Evolutionary conservation across 2,329 filamentous ascomycete genomes (phyloP), one percentile per base, ranked within the genome.

Genomic region (Xylogone sp.): DNA sequence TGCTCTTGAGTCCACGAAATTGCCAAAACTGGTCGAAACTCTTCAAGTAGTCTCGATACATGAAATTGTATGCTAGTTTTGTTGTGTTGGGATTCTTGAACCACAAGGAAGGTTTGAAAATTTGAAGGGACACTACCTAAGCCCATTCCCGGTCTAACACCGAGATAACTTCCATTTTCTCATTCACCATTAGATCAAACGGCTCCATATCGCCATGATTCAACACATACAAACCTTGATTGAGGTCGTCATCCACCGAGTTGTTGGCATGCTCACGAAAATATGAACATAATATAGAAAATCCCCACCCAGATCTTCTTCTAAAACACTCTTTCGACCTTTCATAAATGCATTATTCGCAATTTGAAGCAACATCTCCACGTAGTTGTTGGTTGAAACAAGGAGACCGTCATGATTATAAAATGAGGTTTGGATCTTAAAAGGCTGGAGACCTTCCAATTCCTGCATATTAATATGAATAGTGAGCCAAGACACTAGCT

Each of bases 101-200:
- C 61, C 56, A 65, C 43, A 62, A 53, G 7, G 62, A 61, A 13
- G 57, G 61, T 20, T 52, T 57, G 51, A 63, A 63, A 49, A 62
- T 59, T 48, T 63, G 58, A 12, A 19, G 52, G 45, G 60, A 57
- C 19, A 63, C 58, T 34, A 64, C 50, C 19, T 56, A 58, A 53
- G 58, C 61, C 62, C 59, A 64, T 53, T 65, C 59, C 60, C 59
- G 63, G 46, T 63, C 57, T 22, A 63, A 48, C 48, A 63, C 54
- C 24, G 56, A 56, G 50, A 56, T 45, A 22, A 64, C 57, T 13
- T 56, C 44, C 52, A 52, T 63, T 34, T 53, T 46, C 21, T 57
- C 53, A 44, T 56, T 43, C 9, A 57, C 27, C 21, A 57, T 43
- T 21, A 57, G 51, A 46, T 65, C 63, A 13, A 53, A 56, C 12